Base-by-base conservation (phyloP, 176 grass and related monocot species). In the Calamus simplicifolius region DNA sequence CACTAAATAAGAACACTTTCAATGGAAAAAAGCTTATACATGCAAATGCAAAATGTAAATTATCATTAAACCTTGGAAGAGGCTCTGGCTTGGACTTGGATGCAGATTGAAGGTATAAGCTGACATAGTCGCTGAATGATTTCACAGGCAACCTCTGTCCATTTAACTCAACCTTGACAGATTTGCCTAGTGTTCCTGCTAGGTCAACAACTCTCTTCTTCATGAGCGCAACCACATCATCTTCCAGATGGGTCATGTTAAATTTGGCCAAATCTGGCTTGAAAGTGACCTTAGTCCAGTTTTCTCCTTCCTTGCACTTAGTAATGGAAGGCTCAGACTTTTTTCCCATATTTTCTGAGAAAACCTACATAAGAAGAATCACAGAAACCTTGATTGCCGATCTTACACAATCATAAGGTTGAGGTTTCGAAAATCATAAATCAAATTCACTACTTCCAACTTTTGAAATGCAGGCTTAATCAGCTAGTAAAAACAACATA, bases 181-280 rank as follows among this genome's bases (percentile, higher is more conserved):
- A 81, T 71, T 77, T 90, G 17, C 91, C 91, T 14, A 90, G 77
- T 48, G 73, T 90, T 48, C 86, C 91, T 1, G 91, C 91, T 63
- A 96, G 68, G 59, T 96, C 91, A 30, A 96, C 71, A 5, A 95
- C 91, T 73, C 91, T 77, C 64, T 90, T 96, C 77, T 66, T 84
- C 91, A 96, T 96, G 17, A 96, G 80, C 6, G 80, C 86, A 23
- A 96, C 86, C 3, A 87, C 91, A 29, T 95, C 91, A 21, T 84
- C 80, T 73, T 95, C 91, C 0, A 95, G 85, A 51, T 72, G 35
- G 3, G 61, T 67, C 91, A 95, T 90, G 18, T 81, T 89, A 38
- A 95, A 95, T 73, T 95, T 95, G 50, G 64, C 77, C 73, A 95
- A 74, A 23, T 95, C 91, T 48, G 91, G 91, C 58, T 81, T 90